phyloP scores from a whole-genome alignment of 768 basidiomycete genomes.

The Mrakia gelida region DNA sequence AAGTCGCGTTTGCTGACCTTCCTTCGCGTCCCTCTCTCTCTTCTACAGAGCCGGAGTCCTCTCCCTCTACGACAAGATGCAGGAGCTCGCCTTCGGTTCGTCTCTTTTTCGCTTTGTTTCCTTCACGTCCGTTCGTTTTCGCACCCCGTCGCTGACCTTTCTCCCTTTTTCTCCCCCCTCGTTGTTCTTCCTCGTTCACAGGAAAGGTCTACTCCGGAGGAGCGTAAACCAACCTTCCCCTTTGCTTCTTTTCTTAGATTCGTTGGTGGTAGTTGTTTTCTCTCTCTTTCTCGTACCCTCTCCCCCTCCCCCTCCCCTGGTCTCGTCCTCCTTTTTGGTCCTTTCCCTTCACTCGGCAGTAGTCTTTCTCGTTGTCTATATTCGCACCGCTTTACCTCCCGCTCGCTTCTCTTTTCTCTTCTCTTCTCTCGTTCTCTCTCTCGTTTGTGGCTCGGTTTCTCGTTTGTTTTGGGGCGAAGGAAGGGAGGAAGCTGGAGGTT shows the following conservation, averaged over 20 bases:
- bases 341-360: not conserved
- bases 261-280: not conserved
- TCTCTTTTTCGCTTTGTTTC: too few species aligned
- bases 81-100: constrained; percentile 73
- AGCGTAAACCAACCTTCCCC: constrained; percentile 42
- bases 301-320: not conserved
- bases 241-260: not conserved
- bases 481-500: too few species aligned
- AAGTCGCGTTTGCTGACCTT: too few species aligned
- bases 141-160: too few species aligned
- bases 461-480: too few species aligned
- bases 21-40: not conserved
- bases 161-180: too few species aligned
- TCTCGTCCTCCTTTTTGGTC: not conserved
- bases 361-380: not conserved
- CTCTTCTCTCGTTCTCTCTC: not conserved
- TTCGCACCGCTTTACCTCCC: not conserved
- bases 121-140: too few species aligned
- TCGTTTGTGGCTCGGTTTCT: not conserved
- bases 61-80: constrained; percentile 98
- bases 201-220: constrained; percentile 96
- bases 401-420: not conserved
- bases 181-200: too few species aligned
- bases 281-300: not conserved
- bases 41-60: constrained; percentile 93